Base-by-base conservation (phyloP, 768 basidiomycete genomes). In the Mycena olivaceomarginata region DNA sequence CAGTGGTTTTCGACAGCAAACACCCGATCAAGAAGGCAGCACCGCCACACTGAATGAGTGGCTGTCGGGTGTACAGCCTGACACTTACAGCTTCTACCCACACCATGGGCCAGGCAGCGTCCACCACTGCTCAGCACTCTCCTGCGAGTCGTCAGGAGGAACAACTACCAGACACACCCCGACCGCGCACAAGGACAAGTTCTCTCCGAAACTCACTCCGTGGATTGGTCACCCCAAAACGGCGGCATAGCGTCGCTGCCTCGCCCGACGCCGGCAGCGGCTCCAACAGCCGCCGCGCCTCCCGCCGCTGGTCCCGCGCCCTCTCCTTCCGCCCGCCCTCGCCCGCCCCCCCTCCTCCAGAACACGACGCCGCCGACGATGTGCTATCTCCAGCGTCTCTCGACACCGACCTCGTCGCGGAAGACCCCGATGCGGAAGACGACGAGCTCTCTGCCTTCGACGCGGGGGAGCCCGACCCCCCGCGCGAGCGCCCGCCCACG, bases 401-500 rank as follows among this genome's bases (percentile, higher is more conserved):
- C 31, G 31, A 31, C 31, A 31, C 31, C 31, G 31, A 31, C 31
- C 31, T 31, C 1, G 53, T n/a, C 9, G 53, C 4, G n/a, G 20
- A 6, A 53, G 53, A 53, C 16, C 20, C 20, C 7, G 8, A 20
- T 7, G 53, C 20, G 22, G 53, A 53, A 5, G 56, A 57, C 6
- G 56, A 31, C 25, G 25, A 57, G 5, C 56, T 57, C 25, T 57
- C 56, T 2, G 56, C 25, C 12, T 22, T 57, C 10, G 56, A 57
- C 8, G 56, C 20, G 5, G 20, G 8, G 0, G 15, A 25, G 6
- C 22, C 25, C 2, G 16, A 18, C 22, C 25, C 25, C 15, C 57
- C 48, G 53, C 68, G 57, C 25, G 69, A 31, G 25, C 64, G 72
- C 20, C 72, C 72, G 1, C 20, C 72, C 4, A 73, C 72, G n/a